Base-by-base conservation (phyloP, 2,329 filamentous ascomycete genomes). In the Trichoderma harzianum region DNA sequence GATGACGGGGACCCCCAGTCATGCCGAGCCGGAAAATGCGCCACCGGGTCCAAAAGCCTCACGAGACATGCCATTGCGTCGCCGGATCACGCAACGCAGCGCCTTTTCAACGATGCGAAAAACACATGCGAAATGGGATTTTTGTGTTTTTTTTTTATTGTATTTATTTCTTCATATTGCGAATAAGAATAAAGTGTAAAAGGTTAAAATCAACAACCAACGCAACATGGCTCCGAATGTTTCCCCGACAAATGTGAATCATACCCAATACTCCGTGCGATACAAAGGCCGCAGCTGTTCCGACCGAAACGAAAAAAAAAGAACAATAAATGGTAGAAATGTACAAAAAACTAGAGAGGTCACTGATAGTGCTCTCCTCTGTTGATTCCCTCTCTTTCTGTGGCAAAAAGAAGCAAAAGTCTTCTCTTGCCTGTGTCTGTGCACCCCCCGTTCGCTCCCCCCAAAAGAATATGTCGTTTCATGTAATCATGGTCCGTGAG, bases 401-500 rank as follows among this genome's bases (percentile, higher is more conserved):
- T 68, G 11, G 14, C 30, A 18, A 26, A 26, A 28, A n/a, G 26
- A 63, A 24, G 14, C 63, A 8, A 43, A 43, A 43, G 7, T 8
- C 12, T 30, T 43, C 34, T 30, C 68, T 30, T 60, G 66, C 47
- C 47, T n/a, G 34, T 53, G 30, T 21, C 24, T 39, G 24, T 39
- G 43, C 21, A 24, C 7, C 14, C 47, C 39, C 60, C 36, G 21
- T 24, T 30, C 58, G 16, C 53, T 32, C 18, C 36, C 28, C 16
- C 18, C 26, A 28, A 53, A 36, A 34, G 28, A 53, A 53, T 34
- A 62, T 53, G 61, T 69, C 5, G 39, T 34, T 66, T 76, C 74
- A 69, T 76, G 18, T 73, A 72, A 53, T 76, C 74, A 70, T 75
- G 32, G 61, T 72, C 69, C 72, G 70, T 67, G 39, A 64, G 32